Conservation (phyloP, 2,329 filamentous ascomycete genomes). For the Penicillium thymicola region DNA sequence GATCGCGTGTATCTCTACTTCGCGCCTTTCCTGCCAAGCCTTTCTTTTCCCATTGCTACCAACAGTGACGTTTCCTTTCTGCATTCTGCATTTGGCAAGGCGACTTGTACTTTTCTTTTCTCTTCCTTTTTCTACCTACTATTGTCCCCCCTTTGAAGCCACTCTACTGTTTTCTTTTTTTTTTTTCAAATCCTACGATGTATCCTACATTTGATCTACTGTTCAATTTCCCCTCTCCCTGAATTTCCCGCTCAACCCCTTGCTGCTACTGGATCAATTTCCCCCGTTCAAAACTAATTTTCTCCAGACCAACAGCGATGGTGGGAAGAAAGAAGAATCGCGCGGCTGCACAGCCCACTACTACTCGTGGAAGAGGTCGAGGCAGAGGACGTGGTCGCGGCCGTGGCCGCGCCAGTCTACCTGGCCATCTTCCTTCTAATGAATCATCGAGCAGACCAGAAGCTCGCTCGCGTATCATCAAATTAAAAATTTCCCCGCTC, state of each 20-base stretch:
- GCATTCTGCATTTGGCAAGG: constrained; percentile 1
- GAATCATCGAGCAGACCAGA: constrained; percentile 5
- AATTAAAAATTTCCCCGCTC: constrained; percentile 13
- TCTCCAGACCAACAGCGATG: constrained; percentile 29
- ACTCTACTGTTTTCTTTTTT: neutral
- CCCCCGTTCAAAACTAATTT: constrained; percentile 5
- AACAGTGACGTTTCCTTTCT: constrained; percentile 4
- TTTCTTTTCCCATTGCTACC: neutral
- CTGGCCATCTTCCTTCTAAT: constrained; percentile 1
- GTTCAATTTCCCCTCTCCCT: neutral
- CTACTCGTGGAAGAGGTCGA: constrained; percentile 15
- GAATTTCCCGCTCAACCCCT: neutral
- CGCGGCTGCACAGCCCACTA: constrained; percentile 23
- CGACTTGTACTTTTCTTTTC: neutral
- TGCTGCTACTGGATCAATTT: neutral
- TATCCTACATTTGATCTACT: neutral
- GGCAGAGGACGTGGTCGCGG: constrained; percentile 20
- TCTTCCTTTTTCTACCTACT: neutral
- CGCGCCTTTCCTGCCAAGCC: constrained; percentile 1
- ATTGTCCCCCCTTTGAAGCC: neutral
- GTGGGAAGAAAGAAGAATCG: constrained; percentile 37
- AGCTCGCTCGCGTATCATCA: constrained; percentile 17
- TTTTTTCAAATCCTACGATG: neutral
- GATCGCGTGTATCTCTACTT: constrained; percentile 4
- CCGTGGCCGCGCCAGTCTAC: constrained; percentile 13